phyloP scores from a whole-genome alignment of 305 asterid genomes.

The Fraxinus sp. region DNA sequence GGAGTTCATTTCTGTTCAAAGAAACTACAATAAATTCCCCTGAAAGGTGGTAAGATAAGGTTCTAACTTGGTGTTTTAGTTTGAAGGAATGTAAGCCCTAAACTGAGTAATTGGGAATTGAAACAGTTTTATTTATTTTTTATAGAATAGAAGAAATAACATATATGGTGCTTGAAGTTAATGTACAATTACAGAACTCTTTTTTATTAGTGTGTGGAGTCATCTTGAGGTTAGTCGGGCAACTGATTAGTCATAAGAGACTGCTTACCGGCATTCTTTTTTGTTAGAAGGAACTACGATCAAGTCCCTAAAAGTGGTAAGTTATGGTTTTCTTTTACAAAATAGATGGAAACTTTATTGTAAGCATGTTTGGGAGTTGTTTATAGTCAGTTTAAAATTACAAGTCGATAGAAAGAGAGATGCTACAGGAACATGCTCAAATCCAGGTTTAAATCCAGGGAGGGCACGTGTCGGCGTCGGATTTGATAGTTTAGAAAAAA shows the following conservation, averaged over 20 bases:
- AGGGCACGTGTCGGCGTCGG: too few relatives aligned
- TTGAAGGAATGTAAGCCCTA: not conserved
- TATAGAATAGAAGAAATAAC: not conserved
- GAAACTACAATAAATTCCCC: not conserved
- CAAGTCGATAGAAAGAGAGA: too few relatives aligned
- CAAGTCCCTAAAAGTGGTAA: not conserved
- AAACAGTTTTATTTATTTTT: not conserved
- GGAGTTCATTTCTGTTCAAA: not conserved
- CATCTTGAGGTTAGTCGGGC: not conserved
- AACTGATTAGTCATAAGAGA: not conserved
- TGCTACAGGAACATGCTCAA: too few relatives aligned
- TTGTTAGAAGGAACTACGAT: not conserved
- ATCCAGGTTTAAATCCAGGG: too few relatives aligned
- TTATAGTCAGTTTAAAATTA: too few relatives aligned
- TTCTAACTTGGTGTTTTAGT: not conserved
- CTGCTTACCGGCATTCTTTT: not conserved
- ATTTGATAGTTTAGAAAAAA: too few relatives aligned
- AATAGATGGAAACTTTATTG: not conserved
- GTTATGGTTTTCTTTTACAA: not conserved
- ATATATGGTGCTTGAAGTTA: not conserved
- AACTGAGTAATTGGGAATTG: not conserved
- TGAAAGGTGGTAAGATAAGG: not conserved
- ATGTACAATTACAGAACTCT: not conserved
- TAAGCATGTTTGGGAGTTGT: not conserved
- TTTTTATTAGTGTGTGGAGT: not conserved